Evolutionary conservation across 75 land plant genomes (phyloP).

Genomic region (Pinus tabuliformis): DNA sequence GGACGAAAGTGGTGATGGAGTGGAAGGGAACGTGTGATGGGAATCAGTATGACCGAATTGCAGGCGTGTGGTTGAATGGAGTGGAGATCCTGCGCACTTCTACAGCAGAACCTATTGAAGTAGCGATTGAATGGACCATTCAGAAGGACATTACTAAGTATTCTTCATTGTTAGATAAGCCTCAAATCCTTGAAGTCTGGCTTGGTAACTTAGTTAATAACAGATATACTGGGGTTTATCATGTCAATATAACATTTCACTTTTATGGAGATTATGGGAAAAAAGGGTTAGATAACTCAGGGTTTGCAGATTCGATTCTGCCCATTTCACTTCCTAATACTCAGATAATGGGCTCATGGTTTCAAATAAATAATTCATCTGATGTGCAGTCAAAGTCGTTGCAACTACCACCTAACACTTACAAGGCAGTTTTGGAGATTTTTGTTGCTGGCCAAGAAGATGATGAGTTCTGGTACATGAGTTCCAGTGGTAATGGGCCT

Average conservation of each 20-base stretch:
- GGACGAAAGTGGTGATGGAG: conserved; percentile 19
- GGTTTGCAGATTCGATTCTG: conserved; percentile 50
- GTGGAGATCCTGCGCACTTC: conserved; percentile 33
- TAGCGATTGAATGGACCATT: conserved; percentile 23
- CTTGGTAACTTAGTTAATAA: conserved; percentile 21
- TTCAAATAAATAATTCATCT: conserved; percentile 48
- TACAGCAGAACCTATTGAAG: conserved; percentile 25
- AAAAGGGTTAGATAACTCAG: not conserved
- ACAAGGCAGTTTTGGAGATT: conserved; percentile 81
- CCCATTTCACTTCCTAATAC: conserved; percentile 39
- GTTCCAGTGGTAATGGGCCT: conserved; percentile 45
- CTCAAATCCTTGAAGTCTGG: conserved; percentile 14
- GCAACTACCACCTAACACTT: conserved; percentile 56
- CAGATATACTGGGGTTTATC: conserved; percentile 27
- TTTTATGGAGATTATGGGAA: conserved; percentile 11
- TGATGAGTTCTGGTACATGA: conserved; percentile 67
- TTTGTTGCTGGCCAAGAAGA: conserved; percentile 70
- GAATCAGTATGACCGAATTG: conserved; percentile 28
- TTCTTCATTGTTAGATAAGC: conserved; percentile 7
- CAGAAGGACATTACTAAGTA: conserved; percentile 31
- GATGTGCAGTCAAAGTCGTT: conserved; percentile 35
- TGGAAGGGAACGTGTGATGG: conserved; percentile 23
- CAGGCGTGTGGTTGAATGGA: conserved; percentile 30
- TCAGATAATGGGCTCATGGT: conserved; percentile 80
- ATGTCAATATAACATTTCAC: conserved; percentile 19